Base-by-base conservation (phyloP, 2,329 filamentous ascomycete species). In the Seiridium unicorne region DNA sequence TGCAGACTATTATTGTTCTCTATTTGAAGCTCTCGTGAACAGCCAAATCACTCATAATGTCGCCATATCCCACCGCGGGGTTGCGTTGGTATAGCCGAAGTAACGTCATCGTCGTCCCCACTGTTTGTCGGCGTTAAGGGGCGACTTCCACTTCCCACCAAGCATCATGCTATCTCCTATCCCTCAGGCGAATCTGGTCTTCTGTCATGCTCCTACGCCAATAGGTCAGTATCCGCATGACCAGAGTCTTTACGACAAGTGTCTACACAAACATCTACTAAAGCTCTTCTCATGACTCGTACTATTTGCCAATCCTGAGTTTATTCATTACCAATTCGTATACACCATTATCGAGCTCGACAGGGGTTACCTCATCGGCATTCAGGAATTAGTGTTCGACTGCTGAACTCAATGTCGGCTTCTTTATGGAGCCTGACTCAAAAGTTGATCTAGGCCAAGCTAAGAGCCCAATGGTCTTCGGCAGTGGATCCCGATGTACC, bases 51-150 rank as follows among this genome's bases (percentile, higher is more conserved):
- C 38, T 42, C 51, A 31, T 5, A 11, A 44, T 55, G 34, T 55
- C 38, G 38, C 51, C 35, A 55, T 55, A 31, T 13, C 13, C 18
- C 36, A 7, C 26, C 51, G 51, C 51, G 51, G 51, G 51, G 51
- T 55, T 32, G 18, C 51, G 51, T 13, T 38, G 18, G 13, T 18
- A 42, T 18, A 18, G 51, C 51, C 51, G 36, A 11, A 38, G 44
- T 55, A 55, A 55, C 51, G 51, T 55, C 51, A 55, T 55, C 38
- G 38, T 38, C 26, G 26, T 18, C 51, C 51, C 51, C 51, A 32
- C 51, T 26, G 18, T 42, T 8, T 38, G 44, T 55, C 51, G 51
- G 51, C 51, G 51, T 55, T 55, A 42, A 55, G 51, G 8, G 9
- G 9, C 32, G 49, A 49, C 18, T 26, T 26, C 18, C 18, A 26